Percentiles rank a stretch among this genome's conserved stretches.
These are phyloP conservation scores for Aureobasidium sp. DNA, from an alignment of 2,329 filamentous ascomycete species.

Conservation along the genomic window DNA sequence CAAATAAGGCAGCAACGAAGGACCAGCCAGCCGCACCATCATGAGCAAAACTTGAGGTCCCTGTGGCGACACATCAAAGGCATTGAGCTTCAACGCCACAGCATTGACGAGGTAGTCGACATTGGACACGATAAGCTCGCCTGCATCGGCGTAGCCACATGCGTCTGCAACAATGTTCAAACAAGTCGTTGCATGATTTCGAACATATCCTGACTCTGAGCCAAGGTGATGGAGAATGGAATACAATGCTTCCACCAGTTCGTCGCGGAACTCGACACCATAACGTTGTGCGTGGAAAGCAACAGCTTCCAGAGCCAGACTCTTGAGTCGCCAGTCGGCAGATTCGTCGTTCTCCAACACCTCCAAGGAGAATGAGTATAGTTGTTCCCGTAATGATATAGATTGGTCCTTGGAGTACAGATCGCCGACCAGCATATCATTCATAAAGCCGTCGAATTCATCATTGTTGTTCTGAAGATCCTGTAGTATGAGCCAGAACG, in stretches of 20 bases:
- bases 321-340: slow-evolving; percentile 63
- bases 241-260: slow-evolving; percentile 86
- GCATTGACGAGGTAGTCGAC: slow-evolving; percentile 96
- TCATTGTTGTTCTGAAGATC: slow-evolving; percentile 55
- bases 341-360: slow-evolving; percentile 43
- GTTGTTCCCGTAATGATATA: slow-evolving; percentile 43
- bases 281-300: slow-evolving; percentile 65
- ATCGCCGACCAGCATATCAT: slow-evolving; percentile 55
- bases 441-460: slow-evolving; percentile 46
- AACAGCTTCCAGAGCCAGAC: slow-evolving; percentile 72
- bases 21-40: slow-evolving; percentile 85
- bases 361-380: slow-evolving; percentile 61
- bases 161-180: slow-evolving; percentile 70
- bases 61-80: slow-evolving; percentile 84
- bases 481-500: slow-evolving; percentile 73
- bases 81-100: slow-evolving; percentile 78
- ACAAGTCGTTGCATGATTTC: slow-evolving; percentile 73
- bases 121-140: slow-evolving; percentile 77
- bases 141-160: slow-evolving; percentile 67
- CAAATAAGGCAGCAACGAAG: slow-evolving; percentile 72
- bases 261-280: slow-evolving; percentile 62
- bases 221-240: slow-evolving; percentile 84
- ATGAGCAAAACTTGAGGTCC: slow-evolving; percentile 85
- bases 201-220: slow-evolving; percentile 57
- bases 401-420: slow-evolving; percentile 14